Conservation (phyloP, 805 yeast species). For the Zygoascus biomembranicola region DNA sequence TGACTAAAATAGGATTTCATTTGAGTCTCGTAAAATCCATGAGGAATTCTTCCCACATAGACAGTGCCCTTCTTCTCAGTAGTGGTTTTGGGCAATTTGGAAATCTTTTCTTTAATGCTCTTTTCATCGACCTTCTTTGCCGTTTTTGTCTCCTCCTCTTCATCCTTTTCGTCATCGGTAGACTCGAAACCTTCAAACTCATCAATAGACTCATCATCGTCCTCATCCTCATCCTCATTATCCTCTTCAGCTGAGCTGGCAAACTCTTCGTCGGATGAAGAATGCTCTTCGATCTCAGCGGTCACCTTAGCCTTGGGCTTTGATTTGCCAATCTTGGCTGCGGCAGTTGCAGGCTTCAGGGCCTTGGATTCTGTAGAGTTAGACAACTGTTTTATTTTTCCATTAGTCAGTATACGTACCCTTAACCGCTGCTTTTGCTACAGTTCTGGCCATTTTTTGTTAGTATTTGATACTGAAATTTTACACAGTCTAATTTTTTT, state of each 20-base stretch:
- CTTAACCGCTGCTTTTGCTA: background rate
- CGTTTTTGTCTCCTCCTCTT: background rate
- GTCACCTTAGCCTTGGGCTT: background rate
- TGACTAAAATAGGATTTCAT: constrained; percentile 75
- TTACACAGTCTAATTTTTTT: background rate
- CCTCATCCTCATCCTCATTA: constrained; percentile 8
- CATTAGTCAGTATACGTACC: background rate
- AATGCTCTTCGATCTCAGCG: constrained; percentile 10
- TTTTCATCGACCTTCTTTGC: constrained; percentile 9
- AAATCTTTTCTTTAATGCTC: constrained; percentile 8
- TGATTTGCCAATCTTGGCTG: background rate
- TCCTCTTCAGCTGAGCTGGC: background rate
- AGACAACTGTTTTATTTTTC: background rate
- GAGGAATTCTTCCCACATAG: constrained; percentile 87
- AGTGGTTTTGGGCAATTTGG: constrained; percentile 6
- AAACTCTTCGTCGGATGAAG: constrained; percentile 18
- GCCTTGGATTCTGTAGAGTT: background rate
- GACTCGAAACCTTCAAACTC: constrained; percentile 20
- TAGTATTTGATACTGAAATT: background rate
- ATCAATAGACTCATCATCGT: constrained; percentile 8
- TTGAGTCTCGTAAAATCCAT: constrained; percentile 74
- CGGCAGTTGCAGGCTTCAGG: background rate
- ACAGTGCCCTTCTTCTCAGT: constrained; percentile 47
- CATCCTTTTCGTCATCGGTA: constrained; percentile 19
- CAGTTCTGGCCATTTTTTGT: background rate